Evolutionary conservation across 2,329 filamentous ascomycete genomes (phyloP), one percentile per base, ranked within the genome.

Genomic region (Fusarium longipes): DNA sequence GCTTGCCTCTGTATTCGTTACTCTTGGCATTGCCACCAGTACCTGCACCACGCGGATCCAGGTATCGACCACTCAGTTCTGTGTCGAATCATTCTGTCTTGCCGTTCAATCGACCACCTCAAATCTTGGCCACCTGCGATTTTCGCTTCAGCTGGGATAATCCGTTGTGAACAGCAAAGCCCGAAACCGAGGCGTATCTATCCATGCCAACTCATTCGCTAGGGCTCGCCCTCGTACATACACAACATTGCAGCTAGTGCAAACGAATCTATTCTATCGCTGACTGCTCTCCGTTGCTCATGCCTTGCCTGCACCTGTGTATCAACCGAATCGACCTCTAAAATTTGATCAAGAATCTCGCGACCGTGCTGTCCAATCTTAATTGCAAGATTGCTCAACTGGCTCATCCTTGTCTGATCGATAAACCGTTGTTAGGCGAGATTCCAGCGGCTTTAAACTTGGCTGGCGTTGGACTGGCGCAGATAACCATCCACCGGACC

Each of bases 391-490:
- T 24, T 24, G n/a, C 44, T 35, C 22, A 32, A 52, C 40, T 38
- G 20, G 40, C 24, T 61, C 29, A 10, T 27, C 14, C 30, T 45
- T 24, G 18, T 35, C 40, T 42, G 60, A 42, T 38, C 25, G 40
- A 58, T 40, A 55, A 12, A 66, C 56, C 38, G 25, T 53, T 44
- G 25, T 32, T 27, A 47, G 47, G 30, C 25, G 39, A 55, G 52
- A 35, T 53, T 52, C 32, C 33, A 50, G 40, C 48, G 40, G 51
- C 42, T 38, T 54, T 30, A 27, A 38, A 44, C 30, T 50, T 57
- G 52, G 33, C 25, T 50, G 65, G 45, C 17, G 52, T 55, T 48
- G 36, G 36, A 57, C 50, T 53, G 48, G 42, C 43, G 47, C 32
- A 45, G 22, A 44, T 36, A 32, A 47, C 39, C 38, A 52, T 53